Percentiles rank a stretch among this genome's conserved stretches.
phyloP scores from a whole-genome alignment of 164 flowering plant genomes.

The Aristolochia fimbriata region DNA sequence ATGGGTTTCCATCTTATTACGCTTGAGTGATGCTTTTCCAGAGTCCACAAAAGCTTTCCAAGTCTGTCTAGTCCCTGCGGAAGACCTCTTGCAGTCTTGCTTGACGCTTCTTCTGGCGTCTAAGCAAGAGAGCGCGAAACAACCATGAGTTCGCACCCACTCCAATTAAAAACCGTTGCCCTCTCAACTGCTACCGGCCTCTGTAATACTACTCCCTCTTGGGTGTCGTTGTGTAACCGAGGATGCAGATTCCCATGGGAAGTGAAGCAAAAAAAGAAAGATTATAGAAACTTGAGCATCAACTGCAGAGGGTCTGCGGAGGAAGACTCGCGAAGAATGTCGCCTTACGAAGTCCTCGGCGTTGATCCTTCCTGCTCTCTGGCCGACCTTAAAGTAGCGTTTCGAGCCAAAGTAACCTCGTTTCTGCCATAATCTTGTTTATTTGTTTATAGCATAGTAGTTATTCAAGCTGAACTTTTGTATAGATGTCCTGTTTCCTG shows the following conservation, averaged over 20 bases:
- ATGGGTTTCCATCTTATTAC: too few species aligned
- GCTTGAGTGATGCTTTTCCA: too few species aligned
- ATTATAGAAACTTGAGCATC: background rate
- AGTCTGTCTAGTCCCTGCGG: too few species aligned
- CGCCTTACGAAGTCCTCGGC: slow-evolving; percentile 9
- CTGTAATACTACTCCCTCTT: background rate
- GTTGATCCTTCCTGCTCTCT: slow-evolving; percentile 8
- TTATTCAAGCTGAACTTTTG: too few species aligned
- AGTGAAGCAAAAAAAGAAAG: background rate
- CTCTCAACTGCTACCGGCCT: background rate
- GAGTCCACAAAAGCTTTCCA: too few species aligned
- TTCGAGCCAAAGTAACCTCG: slow-evolving; percentile 8
- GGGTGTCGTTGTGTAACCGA: too few species aligned
- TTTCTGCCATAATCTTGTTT: too few species aligned
- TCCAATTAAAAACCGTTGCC: background rate
- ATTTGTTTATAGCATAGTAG: background rate
- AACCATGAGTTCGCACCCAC: too few species aligned
- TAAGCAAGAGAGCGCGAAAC: too few species aligned
- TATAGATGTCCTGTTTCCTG: too few species aligned
- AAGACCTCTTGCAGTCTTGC: too few species aligned
- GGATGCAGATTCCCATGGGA: background rate
- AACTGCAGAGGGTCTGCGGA: background rate
- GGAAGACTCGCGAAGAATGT: background rate
- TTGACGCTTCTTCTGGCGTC: too few species aligned
- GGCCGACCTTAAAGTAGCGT: slow-evolving; percentile 9